phyloP scores from a whole-genome alignment of 441 rosid genomes.

The Hura crepitans region DNA sequence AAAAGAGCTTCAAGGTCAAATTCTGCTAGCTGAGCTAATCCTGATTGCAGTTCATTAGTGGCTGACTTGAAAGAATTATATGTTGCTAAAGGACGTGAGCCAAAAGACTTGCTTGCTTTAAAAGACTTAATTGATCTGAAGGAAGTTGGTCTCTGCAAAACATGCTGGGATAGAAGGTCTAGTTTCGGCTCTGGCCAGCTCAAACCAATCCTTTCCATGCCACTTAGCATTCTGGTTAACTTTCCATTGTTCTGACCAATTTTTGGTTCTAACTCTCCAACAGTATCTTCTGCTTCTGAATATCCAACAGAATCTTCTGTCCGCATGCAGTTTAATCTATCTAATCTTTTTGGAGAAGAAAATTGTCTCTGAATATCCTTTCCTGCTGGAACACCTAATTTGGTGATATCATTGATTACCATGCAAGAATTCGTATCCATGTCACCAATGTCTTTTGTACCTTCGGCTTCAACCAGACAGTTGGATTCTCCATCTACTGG shows the following conservation, averaged over 20 bases:
- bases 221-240: slow-evolving; percentile 58
- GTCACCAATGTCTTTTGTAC: slow-evolving; percentile 15
- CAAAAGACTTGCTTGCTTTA: slow-evolving; percentile 49
- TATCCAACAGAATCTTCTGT: slow-evolving; percentile 33
- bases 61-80: slow-evolving; percentile 58
- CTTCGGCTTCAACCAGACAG: slow-evolving; percentile 26
- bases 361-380: slow-evolving; percentile 48
- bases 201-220: slow-evolving; percentile 73
- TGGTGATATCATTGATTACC: slow-evolving; percentile 24
- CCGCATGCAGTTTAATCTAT: slow-evolving; percentile 54
- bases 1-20: slow-evolving; percentile 59
- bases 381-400: slow-evolving; percentile 31
- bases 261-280: slow-evolving; percentile 27
- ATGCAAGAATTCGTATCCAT: slow-evolving; percentile 15
- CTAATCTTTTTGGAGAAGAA: slow-evolving; percentile 56
- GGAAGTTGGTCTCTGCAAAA: slow-evolving; percentile 59
- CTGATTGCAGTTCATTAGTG: slow-evolving; percentile 37
- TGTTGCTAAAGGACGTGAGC: slow-evolving; percentile 45
- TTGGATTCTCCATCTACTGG: slow-evolving; percentile 61
- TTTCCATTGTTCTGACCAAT: slow-evolving; percentile 29
- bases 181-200: slow-evolving; percentile 90
- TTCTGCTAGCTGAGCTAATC: slow-evolving; percentile 49
- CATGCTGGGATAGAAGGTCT: slow-evolving; percentile 53
- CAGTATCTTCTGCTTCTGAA: slow-evolving; percentile 33
- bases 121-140: slow-evolving; percentile 53